Evolutionary conservation across 495 filamentous ascomycete genomes (phyloP).

Genomic region (Penicillium steckii): DNA sequence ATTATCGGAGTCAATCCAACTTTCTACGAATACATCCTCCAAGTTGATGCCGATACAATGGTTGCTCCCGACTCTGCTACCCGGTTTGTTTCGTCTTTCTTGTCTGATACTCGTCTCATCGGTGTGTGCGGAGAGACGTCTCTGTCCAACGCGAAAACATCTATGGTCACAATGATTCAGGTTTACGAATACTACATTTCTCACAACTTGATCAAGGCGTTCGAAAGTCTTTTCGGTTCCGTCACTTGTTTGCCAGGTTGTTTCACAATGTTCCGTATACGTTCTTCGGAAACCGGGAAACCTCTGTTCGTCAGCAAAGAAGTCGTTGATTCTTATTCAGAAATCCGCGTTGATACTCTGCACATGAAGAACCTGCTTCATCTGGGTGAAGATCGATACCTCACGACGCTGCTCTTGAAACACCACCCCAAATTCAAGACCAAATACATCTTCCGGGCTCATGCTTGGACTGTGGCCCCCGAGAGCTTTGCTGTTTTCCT

Average conservation of each 20-base stretch:
- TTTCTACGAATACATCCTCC: conserved; percentile 96
- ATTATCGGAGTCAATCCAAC: conserved; percentile 98
- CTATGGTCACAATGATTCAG: conserved; percentile 97
- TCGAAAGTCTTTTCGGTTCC: conserved; percentile 94
- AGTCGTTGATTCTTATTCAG: conserved; percentile 79
- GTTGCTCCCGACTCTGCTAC: conserved; percentile 90
- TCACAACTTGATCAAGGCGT: conserved; percentile 97
- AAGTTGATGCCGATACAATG: conserved; percentile 96
- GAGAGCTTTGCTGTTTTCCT: conserved; percentile 93
- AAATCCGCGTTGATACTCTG: conserved; percentile 94
- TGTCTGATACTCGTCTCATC: conserved; percentile 87
- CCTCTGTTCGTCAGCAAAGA: conserved; percentile 94
- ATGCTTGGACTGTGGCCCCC: conserved; percentile 95
- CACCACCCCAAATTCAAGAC: conserved; percentile 93
- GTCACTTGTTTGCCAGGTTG: conserved; percentile 97
- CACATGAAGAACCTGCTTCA: conserved; percentile 99
- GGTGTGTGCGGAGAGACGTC: conserved; percentile 94
- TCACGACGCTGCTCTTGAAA: conserved; percentile 94
- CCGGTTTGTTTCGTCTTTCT: conserved; percentile 87
- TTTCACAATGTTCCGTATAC: conserved; percentile 98
- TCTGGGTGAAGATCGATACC: conserved; percentile 86
- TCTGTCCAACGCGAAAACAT: conserved; percentile 87
- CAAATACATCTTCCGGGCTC: conserved; percentile 89
- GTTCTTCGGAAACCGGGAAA: conserved; percentile 89
- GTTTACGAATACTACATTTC: conserved; percentile 99